Conservation (phyloP, 2,329 filamentous ascomycete species). For the Akanthomyces dipterigenus region DNA sequence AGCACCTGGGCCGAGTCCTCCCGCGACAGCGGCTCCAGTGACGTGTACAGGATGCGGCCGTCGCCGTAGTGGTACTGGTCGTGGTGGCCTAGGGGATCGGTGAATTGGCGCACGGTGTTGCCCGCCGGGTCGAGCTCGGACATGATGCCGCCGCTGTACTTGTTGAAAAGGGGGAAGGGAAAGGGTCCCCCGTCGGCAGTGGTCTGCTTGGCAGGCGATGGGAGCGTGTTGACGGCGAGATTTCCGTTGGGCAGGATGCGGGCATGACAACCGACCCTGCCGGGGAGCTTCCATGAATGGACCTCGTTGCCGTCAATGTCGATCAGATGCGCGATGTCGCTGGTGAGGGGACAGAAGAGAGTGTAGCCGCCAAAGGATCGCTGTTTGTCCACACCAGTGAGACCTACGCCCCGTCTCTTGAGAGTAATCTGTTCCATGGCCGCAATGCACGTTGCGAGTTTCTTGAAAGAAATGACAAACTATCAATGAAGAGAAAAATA, state of each 20-base stretch:
- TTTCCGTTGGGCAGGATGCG: conserved; percentile 23
- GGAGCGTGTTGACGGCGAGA: conserved; percentile 24
- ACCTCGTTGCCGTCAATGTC: conserved; percentile 24
- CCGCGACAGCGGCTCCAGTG: conserved; percentile 21
- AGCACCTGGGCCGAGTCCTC: conserved; percentile 22
- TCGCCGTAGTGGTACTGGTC: conserved; percentile 25
- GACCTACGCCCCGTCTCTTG: conserved; percentile 22
- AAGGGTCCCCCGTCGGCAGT: conserved; percentile 18
- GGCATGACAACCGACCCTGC: conserved; percentile 22
- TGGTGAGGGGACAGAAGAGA: conserved; percentile 24
- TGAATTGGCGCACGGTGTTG: conserved; percentile 22
- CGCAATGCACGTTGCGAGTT: not conserved
- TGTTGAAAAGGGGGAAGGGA: conserved; percentile 25
- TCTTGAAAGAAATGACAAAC: not conserved
- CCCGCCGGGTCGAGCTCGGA: conserved; percentile 21
- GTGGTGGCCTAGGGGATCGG: conserved; percentile 22
- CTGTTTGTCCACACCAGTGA: conserved; percentile 22
- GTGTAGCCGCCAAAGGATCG: conserved; percentile 23
- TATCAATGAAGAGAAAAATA: not conserved
- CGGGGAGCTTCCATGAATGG: conserved; percentile 24
- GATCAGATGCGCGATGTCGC: conserved; percentile 19
- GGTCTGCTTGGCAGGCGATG: conserved; percentile 8
- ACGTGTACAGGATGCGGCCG: conserved; percentile 21
- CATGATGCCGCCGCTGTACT: conserved; percentile 25
- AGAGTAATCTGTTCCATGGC: conserved; percentile 24